These are phyloP conservation scores for Cenchrus fungigraminus DNA, from an alignment of 176 grass and related monocot species.

Conservation along the genomic window DNA sequence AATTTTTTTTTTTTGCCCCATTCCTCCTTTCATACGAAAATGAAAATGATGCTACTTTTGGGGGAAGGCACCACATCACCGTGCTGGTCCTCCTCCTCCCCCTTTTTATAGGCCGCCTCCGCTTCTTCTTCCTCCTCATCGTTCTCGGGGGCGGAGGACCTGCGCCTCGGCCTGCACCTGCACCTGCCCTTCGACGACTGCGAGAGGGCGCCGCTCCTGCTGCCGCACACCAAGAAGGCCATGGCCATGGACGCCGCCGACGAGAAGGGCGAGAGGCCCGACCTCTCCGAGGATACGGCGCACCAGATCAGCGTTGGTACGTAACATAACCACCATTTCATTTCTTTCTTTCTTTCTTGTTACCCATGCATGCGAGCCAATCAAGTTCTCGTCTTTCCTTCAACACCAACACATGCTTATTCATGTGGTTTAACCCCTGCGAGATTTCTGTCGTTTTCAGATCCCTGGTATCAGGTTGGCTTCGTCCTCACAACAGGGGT, in stretches of 20 bases:
- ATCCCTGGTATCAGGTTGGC: constrained; percentile 98
- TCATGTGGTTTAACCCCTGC: constrained; percentile 5
- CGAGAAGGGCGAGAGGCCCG: constrained; percentile 29
- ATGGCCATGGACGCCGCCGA: constrained; percentile 34
- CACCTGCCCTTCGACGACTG: neutral
- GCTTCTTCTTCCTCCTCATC: neutral
- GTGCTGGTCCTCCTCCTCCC: neutral
- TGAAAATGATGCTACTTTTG: constrained; percentile 34
- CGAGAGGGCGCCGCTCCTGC: constrained; percentile 20
- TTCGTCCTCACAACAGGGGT: constrained; percentile 92
- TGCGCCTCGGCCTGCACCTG: neutral
- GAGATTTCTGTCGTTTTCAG: constrained; percentile 51
- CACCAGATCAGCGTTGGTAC: constrained; percentile 66
- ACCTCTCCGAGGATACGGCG: constrained; percentile 47
- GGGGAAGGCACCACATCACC: constrained; percentile 4
- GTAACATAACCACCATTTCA: neutral
- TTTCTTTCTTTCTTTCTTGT: neutral
- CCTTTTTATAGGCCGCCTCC: constrained; percentile 37
- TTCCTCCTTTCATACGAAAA: neutral
- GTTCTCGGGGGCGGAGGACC: neutral
- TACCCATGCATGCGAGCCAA: neutral
- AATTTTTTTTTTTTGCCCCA: neutral
- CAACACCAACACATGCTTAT: neutral
- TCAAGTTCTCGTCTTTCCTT: neutral
- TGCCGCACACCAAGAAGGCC: constrained; percentile 25